These are phyloP conservation scores for Trypanosomatidae sp. DNA, from an alignment of 208 protist species.

Conservation along the genomic window DNA sequence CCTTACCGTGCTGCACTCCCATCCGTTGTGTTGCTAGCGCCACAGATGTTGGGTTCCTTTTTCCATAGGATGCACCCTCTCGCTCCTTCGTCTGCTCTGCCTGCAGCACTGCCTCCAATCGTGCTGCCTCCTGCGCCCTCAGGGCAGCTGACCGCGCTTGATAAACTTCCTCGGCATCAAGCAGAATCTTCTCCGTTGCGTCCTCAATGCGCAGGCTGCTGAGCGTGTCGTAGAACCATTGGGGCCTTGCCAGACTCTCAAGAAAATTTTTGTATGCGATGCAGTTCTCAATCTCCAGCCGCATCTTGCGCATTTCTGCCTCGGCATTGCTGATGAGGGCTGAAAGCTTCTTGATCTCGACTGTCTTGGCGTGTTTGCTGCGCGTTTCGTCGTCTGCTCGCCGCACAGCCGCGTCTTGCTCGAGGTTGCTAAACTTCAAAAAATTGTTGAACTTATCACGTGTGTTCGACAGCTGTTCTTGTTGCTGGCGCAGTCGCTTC, in stretches of 20 bases:
- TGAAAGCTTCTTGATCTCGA: constrained; percentile 96
- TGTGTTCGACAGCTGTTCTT: constrained; percentile 93
- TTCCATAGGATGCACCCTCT: neutral
- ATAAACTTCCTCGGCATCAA: constrained; percentile 53
- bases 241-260: constrained; percentile 84
- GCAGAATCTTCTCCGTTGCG: constrained; percentile 52
- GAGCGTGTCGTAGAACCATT: constrained; percentile 86
- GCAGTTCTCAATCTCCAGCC: constrained; percentile 93
- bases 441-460: constrained; percentile 94
- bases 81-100: constrained; percentile 2
- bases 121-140: constrained; percentile 14
- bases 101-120: neutral
- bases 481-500: constrained; percentile 89
- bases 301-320: constrained; percentile 90
- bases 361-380: constrained; percentile 90
- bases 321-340: constrained; percentile 87
- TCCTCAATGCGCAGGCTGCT: constrained; percentile 67
- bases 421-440: constrained; percentile 94
- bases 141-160: constrained; percentile 32
- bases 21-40: neutral
- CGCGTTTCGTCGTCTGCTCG: constrained; percentile 92
- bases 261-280: constrained; percentile 92
- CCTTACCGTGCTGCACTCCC: neutral
- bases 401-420: constrained; percentile 95
- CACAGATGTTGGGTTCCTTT: neutral